phyloP scores from a whole-genome alignment of 2,329 filamentous ascomycete genomes.

The Orbilia quercus region DNA sequence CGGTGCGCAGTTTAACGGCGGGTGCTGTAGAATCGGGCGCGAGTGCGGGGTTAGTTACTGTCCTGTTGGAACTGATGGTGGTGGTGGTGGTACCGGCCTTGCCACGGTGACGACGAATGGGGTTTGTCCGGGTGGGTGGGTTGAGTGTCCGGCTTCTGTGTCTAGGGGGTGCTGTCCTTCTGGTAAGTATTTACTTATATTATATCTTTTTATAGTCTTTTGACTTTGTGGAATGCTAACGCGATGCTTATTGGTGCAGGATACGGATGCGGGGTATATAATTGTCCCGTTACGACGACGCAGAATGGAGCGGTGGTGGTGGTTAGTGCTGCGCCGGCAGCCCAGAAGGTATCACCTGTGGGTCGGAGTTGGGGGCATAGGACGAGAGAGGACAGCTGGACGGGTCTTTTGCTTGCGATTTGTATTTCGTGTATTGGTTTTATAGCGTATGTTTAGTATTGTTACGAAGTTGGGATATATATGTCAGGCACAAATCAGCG shows the following conservation, averaged over 20 bases:
- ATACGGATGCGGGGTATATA: constrained; percentile 44
- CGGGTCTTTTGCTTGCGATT: background rate
- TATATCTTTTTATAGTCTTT: background rate
- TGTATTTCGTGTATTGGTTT: constrained; percentile 2
- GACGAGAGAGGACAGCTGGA: constrained; percentile 1
- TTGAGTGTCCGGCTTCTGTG: constrained; percentile 32
- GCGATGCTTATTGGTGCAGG: background rate
- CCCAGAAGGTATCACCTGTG: constrained; percentile 42
- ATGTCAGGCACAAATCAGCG: too few species aligned
- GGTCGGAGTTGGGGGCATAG: constrained; percentile 10
- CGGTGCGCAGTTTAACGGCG: constrained; percentile 37
- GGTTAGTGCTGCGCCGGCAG: constrained; percentile 31
- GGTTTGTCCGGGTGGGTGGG: constrained; percentile 30
- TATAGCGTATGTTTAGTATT: background rate
- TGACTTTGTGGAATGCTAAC: background rate
- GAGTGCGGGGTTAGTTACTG: constrained; percentile 44
- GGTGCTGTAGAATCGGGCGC: constrained; percentile 40
- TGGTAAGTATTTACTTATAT: constrained; percentile 16
- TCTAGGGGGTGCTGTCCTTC: constrained; percentile 46
- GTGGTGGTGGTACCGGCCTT: background rate
- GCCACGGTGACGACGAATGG: constrained; percentile 41
- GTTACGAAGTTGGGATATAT: too few species aligned
- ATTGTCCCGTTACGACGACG: constrained; percentile 39
- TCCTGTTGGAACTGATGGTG: constrained; percentile 22
- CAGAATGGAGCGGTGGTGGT: constrained; percentile 25